phyloP scores from a whole-genome alignment of 2,329 filamentous ascomycete species.

The Dendrostoma leiphaemia region DNA sequence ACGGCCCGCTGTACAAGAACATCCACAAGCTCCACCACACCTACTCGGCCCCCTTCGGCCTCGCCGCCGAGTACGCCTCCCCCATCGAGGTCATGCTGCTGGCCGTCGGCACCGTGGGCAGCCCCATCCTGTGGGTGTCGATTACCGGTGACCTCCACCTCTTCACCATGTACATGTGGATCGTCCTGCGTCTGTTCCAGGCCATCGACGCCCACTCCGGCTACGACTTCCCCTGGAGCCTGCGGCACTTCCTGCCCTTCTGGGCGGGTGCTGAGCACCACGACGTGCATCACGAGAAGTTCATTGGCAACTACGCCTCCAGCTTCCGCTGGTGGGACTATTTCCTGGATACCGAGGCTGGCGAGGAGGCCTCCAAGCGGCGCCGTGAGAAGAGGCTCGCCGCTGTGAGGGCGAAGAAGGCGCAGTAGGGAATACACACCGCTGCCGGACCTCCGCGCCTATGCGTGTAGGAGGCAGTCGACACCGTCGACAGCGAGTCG shows the following conservation, averaged over 20 bases:
- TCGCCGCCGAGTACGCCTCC: slow-evolving; percentile 96
- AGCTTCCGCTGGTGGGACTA: slow-evolving; percentile 99
- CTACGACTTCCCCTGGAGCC: slow-evolving; percentile 96
- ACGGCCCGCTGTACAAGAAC: slow-evolving; percentile 90
- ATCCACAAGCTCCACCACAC: slow-evolving; percentile 99
- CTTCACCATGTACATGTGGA: slow-evolving; percentile 97
- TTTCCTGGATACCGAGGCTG: slow-evolving; percentile 87
- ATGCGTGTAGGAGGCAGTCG: too few species aligned
- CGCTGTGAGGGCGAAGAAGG: slow-evolving; percentile 65
- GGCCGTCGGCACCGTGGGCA: slow-evolving; percentile 79
- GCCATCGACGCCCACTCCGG: slow-evolving; percentile 97
- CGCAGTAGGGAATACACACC: slow-evolving; percentile 46
- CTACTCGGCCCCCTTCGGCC: slow-evolving; percentile 94
- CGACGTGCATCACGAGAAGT: slow-evolving; percentile 96
- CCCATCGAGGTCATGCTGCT: slow-evolving; percentile 96
- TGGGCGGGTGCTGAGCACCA: slow-evolving; percentile 98
- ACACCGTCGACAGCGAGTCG: neutral
- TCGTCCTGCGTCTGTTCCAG: slow-evolving; percentile 88
- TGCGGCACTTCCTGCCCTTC: slow-evolving; percentile 94
- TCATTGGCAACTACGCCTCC: slow-evolving; percentile 96
- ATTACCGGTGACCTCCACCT: slow-evolving; percentile 88
- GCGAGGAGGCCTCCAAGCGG: slow-evolving; percentile 79
- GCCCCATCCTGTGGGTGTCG: slow-evolving; percentile 79
- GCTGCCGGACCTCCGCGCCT: neutral
- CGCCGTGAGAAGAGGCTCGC: slow-evolving; percentile 76